Conservation (phyloP, 352 stramenopile genomes). For the Phytophthora nicotianae region DNA sequence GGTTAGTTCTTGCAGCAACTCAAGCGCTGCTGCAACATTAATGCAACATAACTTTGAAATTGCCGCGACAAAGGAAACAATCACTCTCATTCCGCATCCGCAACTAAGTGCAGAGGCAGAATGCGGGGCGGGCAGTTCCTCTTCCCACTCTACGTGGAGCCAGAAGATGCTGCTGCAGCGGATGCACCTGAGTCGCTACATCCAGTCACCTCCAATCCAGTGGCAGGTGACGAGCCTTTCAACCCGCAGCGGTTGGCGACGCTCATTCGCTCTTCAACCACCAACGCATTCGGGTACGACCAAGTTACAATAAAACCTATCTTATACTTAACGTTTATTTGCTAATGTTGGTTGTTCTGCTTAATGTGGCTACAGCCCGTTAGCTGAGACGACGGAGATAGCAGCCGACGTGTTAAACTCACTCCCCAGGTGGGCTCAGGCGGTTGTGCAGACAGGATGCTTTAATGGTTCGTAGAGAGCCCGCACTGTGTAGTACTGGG, state of each 20-base stretch:
- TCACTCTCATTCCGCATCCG: conserved; percentile 37
- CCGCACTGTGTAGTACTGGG: background rate
- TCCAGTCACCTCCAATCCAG: conserved; percentile 17
- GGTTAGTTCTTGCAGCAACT: background rate
- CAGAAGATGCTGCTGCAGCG: conserved; percentile 31
- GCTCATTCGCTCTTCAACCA: conserved; percentile 44
- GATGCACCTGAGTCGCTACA: conserved; percentile 31
- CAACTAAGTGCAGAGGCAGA: conserved; percentile 10
- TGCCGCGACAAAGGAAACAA: conserved; percentile 20
- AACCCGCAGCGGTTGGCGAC: conserved; percentile 46
- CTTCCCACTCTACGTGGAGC: conserved; percentile 56
- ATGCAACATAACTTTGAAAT: conserved; percentile 37
- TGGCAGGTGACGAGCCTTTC: conserved; percentile 19
- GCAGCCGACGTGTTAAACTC: conserved; percentile 41
- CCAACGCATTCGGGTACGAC: conserved; percentile 45
- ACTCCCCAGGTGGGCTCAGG: conserved; percentile 63
- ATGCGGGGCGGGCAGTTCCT: conserved; percentile 68
- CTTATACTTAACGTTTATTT: background rate
- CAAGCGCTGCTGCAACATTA: conserved; percentile 30
- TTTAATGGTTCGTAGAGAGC: conserved; percentile 41
- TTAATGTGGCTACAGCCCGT: conserved; percentile 12
- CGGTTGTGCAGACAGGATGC: conserved; percentile 56
- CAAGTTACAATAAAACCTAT: conserved; percentile 7
- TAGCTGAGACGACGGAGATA: conserved; percentile 34
- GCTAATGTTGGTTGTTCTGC: background rate